A percentile compares a stretch with the other conserved stretches of the same genome.
phyloP scores from a whole-genome alignment of 768 basidiomycete species.

The Boletus tomentosulus region DNA sequence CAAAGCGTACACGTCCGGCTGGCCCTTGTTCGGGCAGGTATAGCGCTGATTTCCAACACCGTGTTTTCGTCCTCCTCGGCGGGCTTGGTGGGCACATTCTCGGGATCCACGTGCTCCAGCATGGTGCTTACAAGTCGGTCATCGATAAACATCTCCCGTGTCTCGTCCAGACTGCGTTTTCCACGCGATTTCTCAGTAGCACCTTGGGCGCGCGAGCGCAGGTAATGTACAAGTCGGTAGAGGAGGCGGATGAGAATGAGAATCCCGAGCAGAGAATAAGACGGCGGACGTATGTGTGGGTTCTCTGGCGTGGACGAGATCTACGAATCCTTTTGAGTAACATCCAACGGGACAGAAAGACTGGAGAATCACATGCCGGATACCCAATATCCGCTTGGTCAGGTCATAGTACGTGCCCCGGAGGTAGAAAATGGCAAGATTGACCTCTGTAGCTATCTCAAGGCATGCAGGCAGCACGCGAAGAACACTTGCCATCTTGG shows the following conservation, averaged over 20 bases:
- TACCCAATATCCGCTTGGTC: constrained; percentile 59
- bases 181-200: constrained; percentile 30
- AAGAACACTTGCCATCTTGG: constrained; percentile 29
- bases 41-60: constrained; percentile 52
- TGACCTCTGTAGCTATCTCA: constrained; percentile 62
- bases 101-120: constrained; percentile 47
- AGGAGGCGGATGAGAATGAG: constrained; percentile 62
- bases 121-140: constrained; percentile 56
- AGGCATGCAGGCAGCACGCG: constrained; percentile 44
- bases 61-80: constrained; percentile 73
- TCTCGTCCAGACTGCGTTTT: constrained; percentile 28
- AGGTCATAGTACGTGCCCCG: constrained; percentile 77
- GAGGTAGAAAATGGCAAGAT: constrained; percentile 79
- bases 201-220: constrained; percentile 33
- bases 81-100: constrained; percentile 48
- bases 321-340: constrained; percentile 36
- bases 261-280: constrained; percentile 81
- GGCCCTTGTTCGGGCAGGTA: constrained; percentile 50
- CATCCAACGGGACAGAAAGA: neutral
- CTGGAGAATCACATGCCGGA: constrained; percentile 54
- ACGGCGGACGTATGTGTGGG: constrained; percentile 71
- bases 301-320: constrained; percentile 69
- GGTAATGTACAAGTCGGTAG: constrained; percentile 51
- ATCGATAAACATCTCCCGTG: constrained; percentile 49
- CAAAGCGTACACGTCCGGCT: constrained; percentile 78